Evolutionary conservation across 768 basidiomycete species (phyloP).

Genomic region (Clitopilus hobsonii): DNA sequence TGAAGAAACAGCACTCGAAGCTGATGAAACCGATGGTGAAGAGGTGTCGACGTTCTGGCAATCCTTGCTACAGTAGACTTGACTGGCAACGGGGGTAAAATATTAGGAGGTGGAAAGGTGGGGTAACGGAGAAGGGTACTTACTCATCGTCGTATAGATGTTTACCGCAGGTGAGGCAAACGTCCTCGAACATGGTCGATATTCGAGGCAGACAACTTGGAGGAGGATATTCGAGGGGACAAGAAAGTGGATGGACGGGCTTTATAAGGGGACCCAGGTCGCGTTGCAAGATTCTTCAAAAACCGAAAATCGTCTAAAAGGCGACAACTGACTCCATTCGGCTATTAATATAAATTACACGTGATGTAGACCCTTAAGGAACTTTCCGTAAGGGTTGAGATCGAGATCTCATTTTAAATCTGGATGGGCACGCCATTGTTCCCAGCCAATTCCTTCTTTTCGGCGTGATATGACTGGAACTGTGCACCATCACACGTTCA

Average conservation of each 20-base stretch:
- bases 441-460: background rate
- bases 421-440: conserved; percentile 5
- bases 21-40: conserved; percentile 63
- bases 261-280: conserved; percentile 32
- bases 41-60: conserved; percentile 60
- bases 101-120: conserved; percentile 11
- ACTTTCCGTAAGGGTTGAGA: conserved; percentile 11
- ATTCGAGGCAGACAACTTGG: conserved; percentile 7
- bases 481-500: conserved; percentile 25
- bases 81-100: conserved; percentile 32
- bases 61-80: conserved; percentile 66
- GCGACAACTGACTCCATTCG: conserved; percentile 26
- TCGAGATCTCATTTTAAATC: conserved; percentile 9
- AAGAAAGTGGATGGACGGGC: conserved; percentile 12
- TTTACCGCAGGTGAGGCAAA: conserved; percentile 70
- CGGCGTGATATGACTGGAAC: conserved; percentile 11
- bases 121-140: conserved; percentile 20
- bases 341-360: conserved; percentile 16
- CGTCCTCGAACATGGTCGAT: conserved; percentile 68
- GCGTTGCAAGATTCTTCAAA: conserved; percentile 32
- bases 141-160: conserved; percentile 61
- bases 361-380: conserved; percentile 7
- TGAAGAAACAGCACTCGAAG: conserved; percentile 66
- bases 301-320: conserved; percentile 29
- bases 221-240: conserved; percentile 9